Evolutionary conservation across 1,139 yeast species (phyloP).

Genomic region (Lodderomyces oxycetoniae): DNA sequence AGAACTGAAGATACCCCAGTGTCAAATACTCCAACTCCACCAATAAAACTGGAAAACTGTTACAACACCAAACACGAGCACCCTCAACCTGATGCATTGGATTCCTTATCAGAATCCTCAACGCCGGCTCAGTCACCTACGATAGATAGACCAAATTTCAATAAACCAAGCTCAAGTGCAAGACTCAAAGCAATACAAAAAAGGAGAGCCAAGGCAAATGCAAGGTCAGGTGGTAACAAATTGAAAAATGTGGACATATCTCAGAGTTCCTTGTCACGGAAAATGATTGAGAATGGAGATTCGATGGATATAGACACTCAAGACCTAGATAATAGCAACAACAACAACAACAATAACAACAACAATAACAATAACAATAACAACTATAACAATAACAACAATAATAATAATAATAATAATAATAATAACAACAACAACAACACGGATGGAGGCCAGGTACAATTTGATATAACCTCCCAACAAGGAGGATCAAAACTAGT

Average conservation of each 20-base stretch:
- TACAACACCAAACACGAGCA: not conserved
- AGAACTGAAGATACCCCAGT: conserved; percentile 6
- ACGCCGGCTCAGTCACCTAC: conserved; percentile 2
- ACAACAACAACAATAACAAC: too few relatives aligned
- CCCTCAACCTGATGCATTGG: not conserved
- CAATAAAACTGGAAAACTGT: conserved; percentile 4
- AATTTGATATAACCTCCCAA: conserved; percentile 68
- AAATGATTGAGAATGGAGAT: conserved; percentile 34
- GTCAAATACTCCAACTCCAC: conserved; percentile 5
- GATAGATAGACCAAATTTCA: conserved; percentile 4
- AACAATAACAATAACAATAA: conserved; percentile 4
- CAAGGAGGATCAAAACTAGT: conserved; percentile 78
- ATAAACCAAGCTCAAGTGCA: conserved; percentile 53
- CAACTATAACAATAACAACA: too few relatives aligned
- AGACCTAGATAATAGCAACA: too few relatives aligned
- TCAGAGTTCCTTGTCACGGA: conserved; percentile 69
- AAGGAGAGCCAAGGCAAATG: conserved; percentile 80
- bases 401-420: too few relatives aligned
- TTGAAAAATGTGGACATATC: conserved; percentile 67
- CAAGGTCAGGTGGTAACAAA: conserved; percentile 54
- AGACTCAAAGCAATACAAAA: conserved; percentile 91
- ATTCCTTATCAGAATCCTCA: not conserved
- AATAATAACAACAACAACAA: not conserved
- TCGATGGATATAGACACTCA: conserved; percentile 17
- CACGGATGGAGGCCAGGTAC: conserved; percentile 17